Evolutionary conservation across 177 flowering plant genomes (phyloP).

Genomic region (Vitis hybrid): DNA sequence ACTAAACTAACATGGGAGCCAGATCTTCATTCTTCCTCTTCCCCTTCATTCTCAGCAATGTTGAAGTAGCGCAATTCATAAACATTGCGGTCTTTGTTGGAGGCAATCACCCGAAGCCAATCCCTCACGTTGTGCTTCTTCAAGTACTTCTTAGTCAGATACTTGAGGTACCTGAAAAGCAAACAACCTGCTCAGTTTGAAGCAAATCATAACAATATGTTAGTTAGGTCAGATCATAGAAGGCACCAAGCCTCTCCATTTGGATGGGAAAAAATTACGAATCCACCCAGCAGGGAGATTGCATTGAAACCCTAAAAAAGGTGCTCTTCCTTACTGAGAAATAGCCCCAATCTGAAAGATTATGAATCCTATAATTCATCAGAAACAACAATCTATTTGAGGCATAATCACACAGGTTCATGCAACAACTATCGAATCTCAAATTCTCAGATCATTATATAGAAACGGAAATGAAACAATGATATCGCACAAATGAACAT

Average conservation of each 20-base stretch:
- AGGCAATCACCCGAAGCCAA: conserved; percentile 46
- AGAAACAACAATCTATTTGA: too few relatives aligned
- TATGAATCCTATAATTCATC: too few relatives aligned
- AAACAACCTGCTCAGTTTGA: neutral
- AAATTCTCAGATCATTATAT: too few relatives aligned
- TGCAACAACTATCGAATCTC: neutral
- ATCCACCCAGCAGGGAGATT: too few relatives aligned
- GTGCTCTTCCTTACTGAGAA: too few relatives aligned
- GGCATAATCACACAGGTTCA: too few relatives aligned
- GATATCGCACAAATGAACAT: too few relatives aligned
- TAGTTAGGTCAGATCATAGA: too few relatives aligned
- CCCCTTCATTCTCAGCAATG: conserved; percentile 42
- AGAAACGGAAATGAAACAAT: too few relatives aligned
- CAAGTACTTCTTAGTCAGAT: conserved; percentile 50
- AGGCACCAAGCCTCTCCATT: too few relatives aligned
- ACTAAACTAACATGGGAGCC: neutral
- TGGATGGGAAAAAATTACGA: too few relatives aligned
- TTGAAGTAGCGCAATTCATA: conserved; percentile 53
- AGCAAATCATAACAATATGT: neutral
- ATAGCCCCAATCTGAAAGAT: neutral
- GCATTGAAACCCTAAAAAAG: too few relatives aligned
- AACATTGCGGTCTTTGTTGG: conserved; percentile 47
- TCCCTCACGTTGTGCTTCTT: conserved; percentile 50
- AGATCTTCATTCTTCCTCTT: conserved; percentile 29
- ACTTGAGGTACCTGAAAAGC: conserved; percentile 39